These are phyloP conservation scores for Barbatosphaeria neglecta DNA, from an alignment of 495 filamentous ascomycete genomes.

Conservation along the genomic window DNA sequence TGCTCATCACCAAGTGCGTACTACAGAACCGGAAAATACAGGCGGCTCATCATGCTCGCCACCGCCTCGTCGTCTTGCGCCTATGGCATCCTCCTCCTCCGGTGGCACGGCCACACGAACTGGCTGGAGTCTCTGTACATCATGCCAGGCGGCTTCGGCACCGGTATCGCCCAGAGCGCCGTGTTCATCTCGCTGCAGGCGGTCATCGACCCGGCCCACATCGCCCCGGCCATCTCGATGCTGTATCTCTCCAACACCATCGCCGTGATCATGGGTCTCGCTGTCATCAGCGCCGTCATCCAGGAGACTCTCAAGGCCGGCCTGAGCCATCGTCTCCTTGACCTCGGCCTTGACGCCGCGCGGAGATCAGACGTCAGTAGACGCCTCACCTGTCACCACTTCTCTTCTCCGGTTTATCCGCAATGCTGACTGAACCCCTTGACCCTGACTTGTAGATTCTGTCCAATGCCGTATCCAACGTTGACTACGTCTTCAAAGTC, in stretches of 20 bases:
- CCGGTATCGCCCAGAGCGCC: constrained; percentile 38
- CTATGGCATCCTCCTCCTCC: constrained; percentile 44
- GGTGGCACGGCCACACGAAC: constrained; percentile 53
- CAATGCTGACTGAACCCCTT: neutral
- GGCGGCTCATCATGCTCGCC: constrained; percentile 38
- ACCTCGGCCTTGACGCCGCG: constrained; percentile 9
- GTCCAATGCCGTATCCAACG: constrained; percentile 25
- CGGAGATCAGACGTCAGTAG: constrained; percentile 14
- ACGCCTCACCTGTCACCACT: no score
- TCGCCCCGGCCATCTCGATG: constrained; percentile 44
- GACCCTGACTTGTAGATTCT: constrained; percentile 19
- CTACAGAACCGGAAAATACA: constrained; percentile 47
- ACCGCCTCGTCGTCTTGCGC: constrained; percentile 34
- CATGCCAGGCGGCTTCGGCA: constrained; percentile 44
- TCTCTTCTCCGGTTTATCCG: neutral
- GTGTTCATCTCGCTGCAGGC: constrained; percentile 48
- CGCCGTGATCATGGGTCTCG: constrained; percentile 41
- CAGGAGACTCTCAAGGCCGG: constrained; percentile 12
- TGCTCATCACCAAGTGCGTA: neutral
- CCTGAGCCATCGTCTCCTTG: constrained; percentile 10
- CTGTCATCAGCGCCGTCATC: constrained; percentile 34
- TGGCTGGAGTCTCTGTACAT: constrained; percentile 53
- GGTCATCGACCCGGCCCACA: constrained; percentile 35
- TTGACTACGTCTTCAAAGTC: constrained; percentile 39
- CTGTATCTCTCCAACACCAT: constrained; percentile 41